Percentiles rank a stretch among this genome's conserved stretches.
Evolutionary conservation across 1,284 basidiomycete species (phyloP).

Genomic region (Ustilago bromivora): DNA sequence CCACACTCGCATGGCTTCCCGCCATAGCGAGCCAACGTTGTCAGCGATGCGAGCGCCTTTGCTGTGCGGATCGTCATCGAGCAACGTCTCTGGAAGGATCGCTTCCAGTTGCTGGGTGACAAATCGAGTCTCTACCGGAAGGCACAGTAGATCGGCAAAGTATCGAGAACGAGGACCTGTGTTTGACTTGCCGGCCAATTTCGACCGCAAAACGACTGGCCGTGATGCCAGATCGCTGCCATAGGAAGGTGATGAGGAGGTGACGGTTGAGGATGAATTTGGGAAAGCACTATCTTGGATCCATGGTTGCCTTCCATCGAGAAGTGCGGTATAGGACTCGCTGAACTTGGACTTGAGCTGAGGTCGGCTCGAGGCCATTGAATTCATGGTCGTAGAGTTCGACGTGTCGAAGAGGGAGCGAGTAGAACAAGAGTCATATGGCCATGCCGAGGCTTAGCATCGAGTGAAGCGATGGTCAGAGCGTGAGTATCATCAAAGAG

Average conservation of each 20-base stretch:
- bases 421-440: background rate
- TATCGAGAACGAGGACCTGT: slow-evolving; percentile 60
- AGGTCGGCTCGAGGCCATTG: slow-evolving; percentile 35
- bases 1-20: slow-evolving; percentile 59
- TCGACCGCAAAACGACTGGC: slow-evolving; percentile 28
- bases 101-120: slow-evolving; percentile 48
- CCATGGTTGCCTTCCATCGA: slow-evolving; percentile 63
- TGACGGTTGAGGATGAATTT: slow-evolving; percentile 4
- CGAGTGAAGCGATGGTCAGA: background rate
- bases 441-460: slow-evolving; percentile 2
- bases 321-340: slow-evolving; percentile 52
- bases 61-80: slow-evolving; percentile 52
- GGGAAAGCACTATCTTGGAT: slow-evolving; percentile 7
- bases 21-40: slow-evolving; percentile 62
- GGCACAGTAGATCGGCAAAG: slow-evolving; percentile 61
- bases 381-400: slow-evolving; percentile 14
- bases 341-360: slow-evolving; percentile 59
- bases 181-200: slow-evolving; percentile 58
- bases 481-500: background rate
- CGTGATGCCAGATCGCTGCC: slow-evolving; percentile 16
- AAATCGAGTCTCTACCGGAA: slow-evolving; percentile 56
- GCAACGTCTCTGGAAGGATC: slow-evolving; percentile 45
- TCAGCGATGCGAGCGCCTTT: slow-evolving; percentile 56
- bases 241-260: slow-evolving; percentile 10
- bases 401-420: background rate